Conservation (phyloP, 2,329 filamentous ascomycete genomes). For the Cordyceps militaris region DNA sequence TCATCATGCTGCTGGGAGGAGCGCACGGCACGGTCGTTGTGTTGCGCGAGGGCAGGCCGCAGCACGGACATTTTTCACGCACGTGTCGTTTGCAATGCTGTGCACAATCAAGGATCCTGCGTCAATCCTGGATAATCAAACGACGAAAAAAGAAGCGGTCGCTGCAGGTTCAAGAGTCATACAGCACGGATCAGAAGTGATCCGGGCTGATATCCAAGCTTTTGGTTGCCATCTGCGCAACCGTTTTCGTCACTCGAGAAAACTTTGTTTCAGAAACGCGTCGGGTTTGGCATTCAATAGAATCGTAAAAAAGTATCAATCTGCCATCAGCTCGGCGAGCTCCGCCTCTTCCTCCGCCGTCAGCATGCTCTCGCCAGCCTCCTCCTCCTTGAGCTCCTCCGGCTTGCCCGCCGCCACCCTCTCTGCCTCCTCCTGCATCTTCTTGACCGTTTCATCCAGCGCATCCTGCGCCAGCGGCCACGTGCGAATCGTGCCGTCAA, state of each 20-base stretch:
- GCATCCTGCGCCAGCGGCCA: conserved; percentile 67
- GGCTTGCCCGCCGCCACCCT: conserved; percentile 45
- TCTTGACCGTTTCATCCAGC: conserved; percentile 43
- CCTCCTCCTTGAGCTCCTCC: conserved; percentile 34
- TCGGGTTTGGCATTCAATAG: neutral
- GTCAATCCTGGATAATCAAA: too few relatives aligned
- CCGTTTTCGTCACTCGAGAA: neutral
- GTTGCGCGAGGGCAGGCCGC: too few relatives aligned
- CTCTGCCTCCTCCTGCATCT: conserved; percentile 39
- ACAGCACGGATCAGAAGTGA: neutral
- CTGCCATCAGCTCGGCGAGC: conserved; percentile 82
- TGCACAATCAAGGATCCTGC: too few relatives aligned
- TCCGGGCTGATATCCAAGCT: neutral
- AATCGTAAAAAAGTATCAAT: conserved; percentile 29
- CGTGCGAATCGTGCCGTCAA: conserved; percentile 79
- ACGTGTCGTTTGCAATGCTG: neutral
- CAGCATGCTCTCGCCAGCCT: conserved; percentile 41
- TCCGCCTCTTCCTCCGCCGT: conserved; percentile 91
- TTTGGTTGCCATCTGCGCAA: neutral
- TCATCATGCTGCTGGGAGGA: too few relatives aligned
- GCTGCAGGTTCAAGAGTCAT: too few relatives aligned
- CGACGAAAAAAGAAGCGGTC: neutral
- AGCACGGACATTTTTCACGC: neutral
- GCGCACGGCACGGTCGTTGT: too few relatives aligned
- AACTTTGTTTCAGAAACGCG: neutral